phyloP scores from a whole-genome alignment of 805 yeast genomes.

The Candida nanaspora region DNA sequence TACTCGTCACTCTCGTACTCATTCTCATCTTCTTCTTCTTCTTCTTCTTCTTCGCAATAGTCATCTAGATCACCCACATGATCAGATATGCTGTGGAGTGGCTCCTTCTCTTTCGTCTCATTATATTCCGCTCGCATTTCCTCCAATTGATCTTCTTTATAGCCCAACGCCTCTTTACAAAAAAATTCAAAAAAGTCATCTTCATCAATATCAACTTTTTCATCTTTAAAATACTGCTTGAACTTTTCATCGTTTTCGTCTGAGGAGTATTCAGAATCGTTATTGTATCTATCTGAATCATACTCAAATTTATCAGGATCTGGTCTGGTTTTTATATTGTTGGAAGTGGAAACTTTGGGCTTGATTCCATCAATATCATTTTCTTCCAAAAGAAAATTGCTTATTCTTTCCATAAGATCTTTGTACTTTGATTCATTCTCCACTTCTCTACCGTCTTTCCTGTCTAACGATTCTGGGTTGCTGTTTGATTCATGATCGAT shows the following conservation, averaged over 20 bases:
- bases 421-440: constrained; percentile 8
- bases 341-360: not conserved
- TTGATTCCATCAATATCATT: not conserved
- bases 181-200: constrained; percentile 67
- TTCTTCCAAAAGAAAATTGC: not conserved
- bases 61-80: not conserved
- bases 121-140: not conserved
- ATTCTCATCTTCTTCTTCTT: too few species aligned
- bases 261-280: constrained; percentile 16
- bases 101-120: not conserved
- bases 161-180: constrained; percentile 45
- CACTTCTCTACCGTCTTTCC: constrained; percentile 10
- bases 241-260: constrained; percentile 13
- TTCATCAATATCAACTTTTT: constrained; percentile 44
- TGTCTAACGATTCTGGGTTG: not conserved
- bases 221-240: constrained; percentile 20
- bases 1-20: too few species aligned
- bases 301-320: not conserved
- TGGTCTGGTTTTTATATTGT: not conserved
- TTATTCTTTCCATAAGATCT: not conserved
- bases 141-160: not conserved
- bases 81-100: too few species aligned
- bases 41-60: not conserved
- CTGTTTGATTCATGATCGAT: constrained; percentile 8
- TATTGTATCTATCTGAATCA: constrained; percentile 11